Evolutionary conservation across 108 stramenopile species (phyloP).

Genomic region (Craspedostauros australis): DNA sequence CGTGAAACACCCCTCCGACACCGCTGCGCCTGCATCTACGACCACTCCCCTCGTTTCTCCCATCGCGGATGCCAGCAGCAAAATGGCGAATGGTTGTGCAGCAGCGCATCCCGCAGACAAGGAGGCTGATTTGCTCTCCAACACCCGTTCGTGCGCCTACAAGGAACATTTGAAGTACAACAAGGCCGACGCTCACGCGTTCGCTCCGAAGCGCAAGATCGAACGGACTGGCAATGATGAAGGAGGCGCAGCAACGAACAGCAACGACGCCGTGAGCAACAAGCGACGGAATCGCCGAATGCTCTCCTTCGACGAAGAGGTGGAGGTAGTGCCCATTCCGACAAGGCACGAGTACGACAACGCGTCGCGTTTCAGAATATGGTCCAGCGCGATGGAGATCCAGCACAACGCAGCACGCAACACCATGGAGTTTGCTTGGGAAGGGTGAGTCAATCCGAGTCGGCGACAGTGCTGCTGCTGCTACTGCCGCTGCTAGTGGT

Average conservation of each 20-base stretch:
- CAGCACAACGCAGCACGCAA: constrained; percentile 62
- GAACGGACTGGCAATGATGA: background rate
- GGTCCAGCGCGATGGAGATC: constrained; percentile 52
- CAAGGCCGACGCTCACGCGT: background rate
- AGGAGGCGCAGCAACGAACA: background rate
- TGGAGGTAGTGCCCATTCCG: constrained; percentile 63
- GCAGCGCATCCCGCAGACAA: too few relatives aligned
- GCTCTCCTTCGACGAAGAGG: constrained; percentile 38
- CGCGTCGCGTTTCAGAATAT: constrained; percentile 44
- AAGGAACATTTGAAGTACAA: constrained; percentile 13
- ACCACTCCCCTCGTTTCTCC: too few relatives aligned
- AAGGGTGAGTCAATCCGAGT: constrained; percentile 32
- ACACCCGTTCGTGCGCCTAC: too few relatives aligned
- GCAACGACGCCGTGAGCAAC: background rate
- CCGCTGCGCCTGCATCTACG: too few relatives aligned
- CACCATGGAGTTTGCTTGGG: constrained; percentile 60
- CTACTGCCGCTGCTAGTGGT: too few relatives aligned
- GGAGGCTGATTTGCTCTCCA: too few relatives aligned
- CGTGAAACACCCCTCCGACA: too few relatives aligned
- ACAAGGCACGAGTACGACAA: constrained; percentile 63
- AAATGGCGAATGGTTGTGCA: too few relatives aligned
- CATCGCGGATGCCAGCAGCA: too few relatives aligned
- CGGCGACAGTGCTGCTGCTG: too few relatives aligned
- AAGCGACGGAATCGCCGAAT: constrained; percentile 13
- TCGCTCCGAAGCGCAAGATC: background rate